A percentile compares a stretch with the other conserved stretches of the same genome.
Evolutionary conservation across 2,329 filamentous ascomycete species (phyloP).

Genomic region (Calycina herbarum): DNA sequence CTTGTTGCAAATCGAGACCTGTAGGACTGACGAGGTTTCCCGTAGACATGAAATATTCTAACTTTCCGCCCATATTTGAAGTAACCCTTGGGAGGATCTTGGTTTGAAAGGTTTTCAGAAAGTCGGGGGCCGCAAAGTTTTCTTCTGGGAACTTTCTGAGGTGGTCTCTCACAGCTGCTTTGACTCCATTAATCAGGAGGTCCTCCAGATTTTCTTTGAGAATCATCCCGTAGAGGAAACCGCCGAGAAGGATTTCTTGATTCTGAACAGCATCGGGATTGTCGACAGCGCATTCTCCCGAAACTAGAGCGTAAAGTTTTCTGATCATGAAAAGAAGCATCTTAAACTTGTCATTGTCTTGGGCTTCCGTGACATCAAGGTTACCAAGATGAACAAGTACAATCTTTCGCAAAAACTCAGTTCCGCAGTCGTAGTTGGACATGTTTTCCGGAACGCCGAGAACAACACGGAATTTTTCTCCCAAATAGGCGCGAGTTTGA

Average conservation of each 20-base stretch:
- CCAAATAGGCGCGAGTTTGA: slow-evolving; percentile 82
- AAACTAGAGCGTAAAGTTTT: slow-evolving; percentile 90
- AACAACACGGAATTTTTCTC: slow-evolving; percentile 87
- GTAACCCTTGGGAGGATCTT: slow-evolving; percentile 80
- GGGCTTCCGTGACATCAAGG: slow-evolving; percentile 75
- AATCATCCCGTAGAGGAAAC: slow-evolving; percentile 92
- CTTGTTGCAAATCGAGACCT: slow-evolving; percentile 91
- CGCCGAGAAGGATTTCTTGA: slow-evolving; percentile 90
- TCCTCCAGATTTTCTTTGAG: slow-evolving; percentile 94
- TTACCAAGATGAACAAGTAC: slow-evolving; percentile 91
- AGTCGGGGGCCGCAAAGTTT: slow-evolving; percentile 75
- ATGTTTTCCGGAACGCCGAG: slow-evolving; percentile 81
- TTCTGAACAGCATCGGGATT: slow-evolving; percentile 97
- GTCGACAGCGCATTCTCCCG: slow-evolving; percentile 88
- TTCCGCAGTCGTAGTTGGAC: slow-evolving; percentile 84
- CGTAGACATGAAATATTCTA: slow-evolving; percentile 96
- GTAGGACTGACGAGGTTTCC: slow-evolving; percentile 91
- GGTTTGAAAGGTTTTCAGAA: slow-evolving; percentile 74
- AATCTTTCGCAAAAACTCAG: slow-evolving; percentile 85
- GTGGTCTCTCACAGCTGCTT: slow-evolving; percentile 56
- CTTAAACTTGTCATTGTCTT: slow-evolving; percentile 90
- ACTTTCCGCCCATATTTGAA: slow-evolving; percentile 80
- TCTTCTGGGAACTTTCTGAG: slow-evolving; percentile 57
- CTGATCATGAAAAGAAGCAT: slow-evolving; percentile 94
- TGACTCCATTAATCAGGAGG: slow-evolving; percentile 63